These are phyloP conservation scores for Sporothrix pseudoabietina DNA, from an alignment of 2,329 filamentous ascomycete genomes.

Conservation along the genomic window DNA sequence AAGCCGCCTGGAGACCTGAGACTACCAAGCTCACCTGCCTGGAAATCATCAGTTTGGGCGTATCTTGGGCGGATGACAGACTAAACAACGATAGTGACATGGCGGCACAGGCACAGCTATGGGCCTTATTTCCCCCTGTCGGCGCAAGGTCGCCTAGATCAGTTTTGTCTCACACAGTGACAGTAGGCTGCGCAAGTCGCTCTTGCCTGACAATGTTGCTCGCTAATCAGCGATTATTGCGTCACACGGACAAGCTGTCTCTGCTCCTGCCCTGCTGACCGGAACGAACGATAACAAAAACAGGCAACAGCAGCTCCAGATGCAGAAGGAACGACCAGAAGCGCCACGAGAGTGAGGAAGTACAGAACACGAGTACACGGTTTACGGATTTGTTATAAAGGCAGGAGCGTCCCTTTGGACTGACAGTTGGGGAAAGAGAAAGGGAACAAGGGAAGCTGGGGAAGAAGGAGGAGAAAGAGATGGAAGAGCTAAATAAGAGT, in stretches of 20 bases:
- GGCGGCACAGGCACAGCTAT: conserved; percentile 12
- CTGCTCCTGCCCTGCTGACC: conserved; percentile 1
- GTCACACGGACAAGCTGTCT: conserved; percentile 17
- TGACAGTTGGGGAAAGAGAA: background rate
- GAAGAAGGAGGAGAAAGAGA: background rate
- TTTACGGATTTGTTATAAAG: background rate
- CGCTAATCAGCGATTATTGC: conserved; percentile 7
- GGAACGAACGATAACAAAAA: background rate
- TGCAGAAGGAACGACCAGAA: conserved; percentile 1
- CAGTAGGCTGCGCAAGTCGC: background rate
- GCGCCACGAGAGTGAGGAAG: background rate
- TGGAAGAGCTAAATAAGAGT: background rate
- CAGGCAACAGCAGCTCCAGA: conserved; percentile 22
- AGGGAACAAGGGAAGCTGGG: background rate
- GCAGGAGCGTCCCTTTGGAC: background rate
- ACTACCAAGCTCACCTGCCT: conserved; percentile 7
- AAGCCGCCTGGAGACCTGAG: conserved; percentile 10
- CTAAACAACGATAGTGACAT: background rate
- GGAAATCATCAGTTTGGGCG: conserved; percentile 19
- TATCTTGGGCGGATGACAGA: background rate
- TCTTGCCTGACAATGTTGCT: background rate
- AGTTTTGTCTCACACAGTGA: background rate
- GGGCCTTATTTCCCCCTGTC: background rate
- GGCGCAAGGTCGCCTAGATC: background rate
- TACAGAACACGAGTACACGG: no score